A percentile compares a stretch with the other conserved stretches of the same genome.
Evolutionary conservation across 2,329 filamentous ascomycete species (phyloP).

Genomic region (Sclerotinia glacialis): DNA sequence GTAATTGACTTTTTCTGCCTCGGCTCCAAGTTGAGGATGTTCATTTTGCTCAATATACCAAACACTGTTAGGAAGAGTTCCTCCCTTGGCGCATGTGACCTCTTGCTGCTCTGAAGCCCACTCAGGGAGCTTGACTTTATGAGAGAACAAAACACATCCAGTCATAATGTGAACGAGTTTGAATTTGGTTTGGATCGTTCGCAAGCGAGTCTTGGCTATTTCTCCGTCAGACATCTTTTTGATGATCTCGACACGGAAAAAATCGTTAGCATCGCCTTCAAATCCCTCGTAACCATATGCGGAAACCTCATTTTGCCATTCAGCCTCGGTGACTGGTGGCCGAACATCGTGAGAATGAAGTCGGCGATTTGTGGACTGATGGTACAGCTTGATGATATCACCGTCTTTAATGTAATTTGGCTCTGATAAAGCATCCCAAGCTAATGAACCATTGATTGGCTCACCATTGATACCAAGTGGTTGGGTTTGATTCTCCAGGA

Average conservation of each 20-base stretch:
- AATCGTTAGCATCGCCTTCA: conserved; percentile 92
- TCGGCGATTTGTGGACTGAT: conserved; percentile 77
- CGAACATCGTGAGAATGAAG: conserved; percentile 96
- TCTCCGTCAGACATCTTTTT: conserved; percentile 80
- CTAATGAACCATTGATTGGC: conserved; percentile 73
- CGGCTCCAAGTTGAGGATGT: conserved; percentile 70
- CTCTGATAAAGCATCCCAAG: conserved; percentile 75
- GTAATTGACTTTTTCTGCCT: conserved; percentile 95
- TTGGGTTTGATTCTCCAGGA: conserved; percentile 94
- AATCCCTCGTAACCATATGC: conserved; percentile 98
- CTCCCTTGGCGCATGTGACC: conserved; percentile 91
- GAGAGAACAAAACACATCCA: conserved; percentile 91
- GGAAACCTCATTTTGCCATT: conserved; percentile 95
- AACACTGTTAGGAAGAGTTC: conserved; percentile 90
- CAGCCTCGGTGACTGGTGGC: conserved; percentile 77
- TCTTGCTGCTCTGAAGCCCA: conserved; percentile 99
- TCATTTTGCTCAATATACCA: conserved; percentile 95
- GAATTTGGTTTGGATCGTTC: conserved; percentile 97
- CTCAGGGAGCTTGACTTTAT: conserved; percentile 97
- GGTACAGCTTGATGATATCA: conserved; percentile 77
- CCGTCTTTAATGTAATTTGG: conserved; percentile 73
- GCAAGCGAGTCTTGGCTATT: conserved; percentile 76
- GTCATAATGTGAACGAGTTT: conserved; percentile 95
- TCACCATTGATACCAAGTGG: conserved; percentile 74
- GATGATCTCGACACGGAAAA: conserved; percentile 92